Evolutionary conservation across 2,329 filamentous ascomycete species (phyloP), one percentile per base, ranked within the genome.

Genomic region (Aspergillus bombycis): DNA sequence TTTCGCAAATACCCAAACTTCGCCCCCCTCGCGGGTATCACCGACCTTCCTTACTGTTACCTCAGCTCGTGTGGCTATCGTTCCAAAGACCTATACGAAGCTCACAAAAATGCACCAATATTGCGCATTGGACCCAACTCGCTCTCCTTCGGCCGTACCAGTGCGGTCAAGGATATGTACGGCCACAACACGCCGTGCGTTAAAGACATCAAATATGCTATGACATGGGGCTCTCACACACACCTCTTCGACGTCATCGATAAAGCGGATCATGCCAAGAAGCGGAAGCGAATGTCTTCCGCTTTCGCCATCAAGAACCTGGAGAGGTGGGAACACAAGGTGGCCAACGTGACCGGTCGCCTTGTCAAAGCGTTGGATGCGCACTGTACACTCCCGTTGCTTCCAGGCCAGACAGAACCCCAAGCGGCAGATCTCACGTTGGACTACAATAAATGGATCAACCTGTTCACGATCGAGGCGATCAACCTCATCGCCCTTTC

Each of bases 401-500:
- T n/a, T 28, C 60, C n/a, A 57, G 58, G 43, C 36, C 56, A 53
- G 6, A 59, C 61, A 21, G 57, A 60, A 5, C 75, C 77, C 0
- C 65, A 70, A 5, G 63, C 75, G 1, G 69, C 74, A 32, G 82
- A 85, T 55, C 60, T 84, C 8, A 82, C 74, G 0, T 73, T 86
- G 21, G 81, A 86, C 65, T 85, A 80, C 61, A 79, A 82, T 6
- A 73, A 75, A 8, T 86, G 79, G 79, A 75, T 79, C 19, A 86
- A 85, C 71, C 83, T 83, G 70, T 86, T 86, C 70, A 83, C 83
- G 0, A 74, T 86, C 9, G 84, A 86, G 61, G 83, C 82, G 4
- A 85, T 86, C 52, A 82, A 81, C 14, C 81, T 85, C 58, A 86
- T 86, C 67, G 84, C 83, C 1, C 74, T 86, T 0, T 80, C 76